Evolutionary conservation across 73 alveolate genomes (phyloP).

Genomic region (Durusdinium trenchii): DNA sequence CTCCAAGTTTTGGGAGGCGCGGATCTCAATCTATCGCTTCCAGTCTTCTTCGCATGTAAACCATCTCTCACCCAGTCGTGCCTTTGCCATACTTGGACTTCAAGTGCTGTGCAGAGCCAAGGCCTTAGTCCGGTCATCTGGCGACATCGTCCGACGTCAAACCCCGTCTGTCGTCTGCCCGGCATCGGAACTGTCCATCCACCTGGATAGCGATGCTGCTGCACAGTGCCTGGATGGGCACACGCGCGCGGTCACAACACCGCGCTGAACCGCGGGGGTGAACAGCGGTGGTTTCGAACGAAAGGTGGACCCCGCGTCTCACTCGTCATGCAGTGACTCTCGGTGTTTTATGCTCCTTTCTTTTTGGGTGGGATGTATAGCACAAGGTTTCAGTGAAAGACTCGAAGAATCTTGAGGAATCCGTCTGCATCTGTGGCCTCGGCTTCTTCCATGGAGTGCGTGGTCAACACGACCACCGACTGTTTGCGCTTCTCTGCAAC

Average conservation of each 20-base stretch:
- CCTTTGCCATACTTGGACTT: constrained; percentile 98
- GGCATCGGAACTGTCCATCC: constrained; percentile 97
- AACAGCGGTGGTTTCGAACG: too few relatives aligned
- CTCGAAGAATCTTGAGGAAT: background rate
- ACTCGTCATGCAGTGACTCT: background rate
- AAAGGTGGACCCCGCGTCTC: too few relatives aligned
- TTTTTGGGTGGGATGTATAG: background rate
- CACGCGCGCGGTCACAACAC: too few relatives aligned
- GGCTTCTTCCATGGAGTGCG: constrained; percentile 98
- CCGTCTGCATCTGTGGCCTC: constrained; percentile 40
- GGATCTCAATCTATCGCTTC: too few relatives aligned
- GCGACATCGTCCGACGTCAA: background rate
- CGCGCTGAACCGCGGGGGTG: too few relatives aligned
- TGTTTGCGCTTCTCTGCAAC: constrained; percentile 97
- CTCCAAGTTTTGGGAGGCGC: too few relatives aligned
- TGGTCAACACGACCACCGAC: constrained; percentile 97
- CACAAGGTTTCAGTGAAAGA: background rate
- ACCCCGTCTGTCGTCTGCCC: background rate
- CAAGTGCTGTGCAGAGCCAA: constrained; percentile 98
- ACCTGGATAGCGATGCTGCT: constrained; percentile 98
- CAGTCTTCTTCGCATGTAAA: too few relatives aligned
- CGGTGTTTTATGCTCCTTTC: background rate
- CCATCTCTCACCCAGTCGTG: background rate
- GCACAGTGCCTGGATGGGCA: constrained; percentile 96
- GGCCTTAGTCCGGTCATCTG: constrained; percentile 76